phyloP scores from a whole-genome alignment of 805 yeast genomes.

The Candida mattraensis region DNA sequence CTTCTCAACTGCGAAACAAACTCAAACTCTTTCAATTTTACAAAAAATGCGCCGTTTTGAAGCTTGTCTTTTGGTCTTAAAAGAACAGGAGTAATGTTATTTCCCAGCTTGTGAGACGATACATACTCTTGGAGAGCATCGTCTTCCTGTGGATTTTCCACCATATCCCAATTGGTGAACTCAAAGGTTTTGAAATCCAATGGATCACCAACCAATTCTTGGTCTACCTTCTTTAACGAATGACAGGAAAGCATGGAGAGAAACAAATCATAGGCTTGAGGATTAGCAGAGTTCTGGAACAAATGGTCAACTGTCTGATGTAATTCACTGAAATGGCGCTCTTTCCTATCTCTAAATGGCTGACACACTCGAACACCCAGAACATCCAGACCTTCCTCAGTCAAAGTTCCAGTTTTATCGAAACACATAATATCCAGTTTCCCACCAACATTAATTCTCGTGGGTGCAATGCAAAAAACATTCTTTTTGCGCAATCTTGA shows the following conservation, averaged over 20 bases:
- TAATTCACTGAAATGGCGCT: slow-evolving; percentile 28
- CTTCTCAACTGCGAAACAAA: slow-evolving; percentile 82
- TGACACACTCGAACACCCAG: slow-evolving; percentile 49
- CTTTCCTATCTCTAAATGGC: slow-evolving; percentile 31
- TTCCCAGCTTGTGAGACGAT: slow-evolving; percentile 37
- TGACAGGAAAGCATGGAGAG: slow-evolving; percentile 76
- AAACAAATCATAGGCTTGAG: slow-evolving; percentile 34
- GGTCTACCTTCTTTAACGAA: slow-evolving; percentile 77
- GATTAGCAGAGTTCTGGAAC: slow-evolving; percentile 12
- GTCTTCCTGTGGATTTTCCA: slow-evolving; percentile 59
- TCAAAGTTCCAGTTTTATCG: slow-evolving; percentile 96
- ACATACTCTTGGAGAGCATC: slow-evolving; percentile 20
- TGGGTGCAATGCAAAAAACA: slow-evolving; percentile 91
- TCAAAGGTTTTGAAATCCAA: slow-evolving; percentile 91
- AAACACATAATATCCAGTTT: slow-evolving; percentile 87
- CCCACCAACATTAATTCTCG: slow-evolving; percentile 94
- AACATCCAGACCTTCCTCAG: slow-evolving; percentile 95
- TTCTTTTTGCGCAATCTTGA: slow-evolving; percentile 64
- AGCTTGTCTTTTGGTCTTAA: slow-evolving; percentile 41
- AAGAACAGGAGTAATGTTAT: slow-evolving; percentile 44
- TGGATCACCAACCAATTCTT: slow-evolving; percentile 88
- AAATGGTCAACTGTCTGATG: slow-evolving; percentile 16
- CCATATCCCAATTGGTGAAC: slow-evolving; percentile 75
- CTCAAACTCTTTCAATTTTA: slow-evolving; percentile 61
- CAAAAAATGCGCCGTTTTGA: slow-evolving; percentile 33